Conservation (phyloP, 495 filamentous ascomycete species). For the Hapsidospora chrysogenum region DNA sequence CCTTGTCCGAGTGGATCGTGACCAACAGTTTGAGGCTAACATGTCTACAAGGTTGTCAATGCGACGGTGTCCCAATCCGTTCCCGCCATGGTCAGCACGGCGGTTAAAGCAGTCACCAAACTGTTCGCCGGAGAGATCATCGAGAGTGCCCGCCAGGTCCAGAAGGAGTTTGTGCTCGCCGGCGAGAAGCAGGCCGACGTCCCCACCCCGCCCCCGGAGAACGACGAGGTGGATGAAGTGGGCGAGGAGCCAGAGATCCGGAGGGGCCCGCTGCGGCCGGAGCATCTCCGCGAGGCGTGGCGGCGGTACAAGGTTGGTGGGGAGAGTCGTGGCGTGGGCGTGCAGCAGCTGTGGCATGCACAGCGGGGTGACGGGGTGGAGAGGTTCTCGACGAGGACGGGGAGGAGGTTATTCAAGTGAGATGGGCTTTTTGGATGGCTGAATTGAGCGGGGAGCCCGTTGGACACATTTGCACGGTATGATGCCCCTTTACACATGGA, state of each 20-base stretch:
- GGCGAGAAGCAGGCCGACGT: conserved; percentile 30
- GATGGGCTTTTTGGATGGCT: no score
- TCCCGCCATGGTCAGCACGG: conserved; percentile 57
- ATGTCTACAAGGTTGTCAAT: conserved; percentile 47
- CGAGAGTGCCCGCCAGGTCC: conserved; percentile 62
- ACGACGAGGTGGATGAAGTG: conserved; percentile 11
- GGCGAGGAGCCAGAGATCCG: conserved; percentile 18
- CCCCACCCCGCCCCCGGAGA: conserved; percentile 11
- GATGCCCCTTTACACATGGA: no score
- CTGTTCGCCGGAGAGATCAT: conserved; percentile 72
- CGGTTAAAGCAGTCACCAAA: conserved; percentile 68
- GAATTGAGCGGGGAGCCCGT: no score
- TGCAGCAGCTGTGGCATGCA: conserved; percentile 49
- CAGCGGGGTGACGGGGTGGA: conserved; percentile 44
- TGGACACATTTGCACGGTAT: no score
- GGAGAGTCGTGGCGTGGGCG: conserved; percentile 57
- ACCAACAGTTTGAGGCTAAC: conserved; percentile 8
- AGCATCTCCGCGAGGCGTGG: conserved; percentile 67
- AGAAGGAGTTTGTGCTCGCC: conserved; percentile 53
- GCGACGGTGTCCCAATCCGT: conserved; percentile 81
- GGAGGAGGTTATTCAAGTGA: conserved; percentile 49
- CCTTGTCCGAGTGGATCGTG: neutral
- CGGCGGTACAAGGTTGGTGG: conserved; percentile 52
- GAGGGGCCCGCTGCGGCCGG: conserved; percentile 59
- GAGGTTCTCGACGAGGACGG: conserved; percentile 40